A percentile compares a stretch with the other conserved stretches of the same genome.
Evolutionary conservation across 805 yeast species (phyloP).

Genomic region (Wickerhamiella brachini): DNA sequence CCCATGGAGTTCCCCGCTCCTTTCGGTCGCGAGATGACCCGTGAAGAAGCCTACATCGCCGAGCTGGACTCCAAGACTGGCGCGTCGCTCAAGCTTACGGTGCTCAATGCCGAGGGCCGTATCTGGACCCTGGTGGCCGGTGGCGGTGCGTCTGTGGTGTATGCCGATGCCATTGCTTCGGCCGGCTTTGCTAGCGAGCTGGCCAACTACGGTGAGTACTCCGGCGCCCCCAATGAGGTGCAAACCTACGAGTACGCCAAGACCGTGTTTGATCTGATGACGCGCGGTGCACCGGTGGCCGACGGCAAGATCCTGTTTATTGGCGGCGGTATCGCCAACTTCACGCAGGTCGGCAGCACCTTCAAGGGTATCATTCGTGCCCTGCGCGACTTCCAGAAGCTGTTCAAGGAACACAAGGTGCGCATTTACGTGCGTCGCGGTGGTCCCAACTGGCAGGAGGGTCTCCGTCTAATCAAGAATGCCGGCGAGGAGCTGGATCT

Average conservation of each 20-base stretch:
- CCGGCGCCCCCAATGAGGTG: conserved; percentile 35
- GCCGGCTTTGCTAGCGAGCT: conserved; percentile 33
- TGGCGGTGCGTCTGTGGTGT: conserved; percentile 36
- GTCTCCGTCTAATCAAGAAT: conserved; percentile 30
- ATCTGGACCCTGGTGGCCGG: conserved; percentile 37
- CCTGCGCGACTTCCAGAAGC: conserved; percentile 29
- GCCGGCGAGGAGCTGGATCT: conserved; percentile 33
- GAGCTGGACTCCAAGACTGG: conserved; percentile 36
- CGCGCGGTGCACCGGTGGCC: conserved; percentile 27
- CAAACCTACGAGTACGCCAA: conserved; percentile 36
- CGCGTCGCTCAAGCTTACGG: conserved; percentile 33
- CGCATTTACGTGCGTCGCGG: conserved; percentile 33
- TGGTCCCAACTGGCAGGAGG: conserved; percentile 38
- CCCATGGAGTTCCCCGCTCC: conserved; percentile 38
- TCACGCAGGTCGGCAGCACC: conserved; percentile 35
- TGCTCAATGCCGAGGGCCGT: conserved; percentile 30
- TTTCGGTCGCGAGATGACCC: conserved; percentile 32
- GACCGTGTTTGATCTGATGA: conserved; percentile 34
- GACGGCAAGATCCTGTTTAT: conserved; percentile 33
- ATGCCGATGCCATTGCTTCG: conserved; percentile 35
- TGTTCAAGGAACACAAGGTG: conserved; percentile 29
- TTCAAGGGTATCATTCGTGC: conserved; percentile 38
- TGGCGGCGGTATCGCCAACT: conserved; percentile 37
- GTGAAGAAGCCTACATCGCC: conserved; percentile 35
- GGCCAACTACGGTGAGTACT: conserved; percentile 36